phyloP scores from a whole-genome alignment of 352 stramenopile genomes.

The Phytophthora hibernalis region DNA sequence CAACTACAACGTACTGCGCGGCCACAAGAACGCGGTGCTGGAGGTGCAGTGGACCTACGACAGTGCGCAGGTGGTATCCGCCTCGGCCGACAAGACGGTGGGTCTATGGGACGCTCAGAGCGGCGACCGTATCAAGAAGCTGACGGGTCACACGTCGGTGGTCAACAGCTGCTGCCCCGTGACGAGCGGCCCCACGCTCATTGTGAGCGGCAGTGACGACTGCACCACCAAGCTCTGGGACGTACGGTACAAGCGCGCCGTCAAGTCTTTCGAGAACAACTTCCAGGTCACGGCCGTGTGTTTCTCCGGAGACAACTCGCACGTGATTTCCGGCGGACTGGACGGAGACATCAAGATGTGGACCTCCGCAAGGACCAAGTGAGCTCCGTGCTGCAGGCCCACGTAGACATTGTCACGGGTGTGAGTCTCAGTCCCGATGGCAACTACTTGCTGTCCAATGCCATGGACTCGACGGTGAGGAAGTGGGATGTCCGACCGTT shows the following conservation, averaged over 20 bases:
- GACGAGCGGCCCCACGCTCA: slow-evolving; percentile 75
- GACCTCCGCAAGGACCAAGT: slow-evolving; percentile 90
- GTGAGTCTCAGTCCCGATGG: slow-evolving; percentile 94
- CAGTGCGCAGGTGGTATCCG: slow-evolving; percentile 87
- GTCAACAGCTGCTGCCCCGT: slow-evolving; percentile 94
- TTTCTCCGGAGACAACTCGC: slow-evolving; percentile 86
- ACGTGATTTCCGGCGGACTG: slow-evolving; percentile 92
- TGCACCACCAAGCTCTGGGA: slow-evolving; percentile 92
- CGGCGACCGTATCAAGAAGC: slow-evolving; percentile 84
- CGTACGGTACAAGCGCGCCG: slow-evolving; percentile 72
- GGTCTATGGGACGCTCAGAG: slow-evolving; percentile 89
- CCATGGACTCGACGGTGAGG: slow-evolving; percentile 93
- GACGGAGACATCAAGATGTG: slow-evolving; percentile 95
- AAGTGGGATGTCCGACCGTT: slow-evolving; percentile 96
- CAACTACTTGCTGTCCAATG: slow-evolving; percentile 94
- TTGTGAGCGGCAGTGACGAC: slow-evolving; percentile 94
- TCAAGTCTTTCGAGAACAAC: slow-evolving; percentile 87
- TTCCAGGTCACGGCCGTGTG: slow-evolving; percentile 93
- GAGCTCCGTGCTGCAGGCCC: slow-evolving; percentile 88
- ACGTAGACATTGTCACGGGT: slow-evolving; percentile 94
- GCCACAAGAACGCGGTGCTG: slow-evolving; percentile 96
- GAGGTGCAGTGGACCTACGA: slow-evolving; percentile 94
- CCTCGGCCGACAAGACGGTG: slow-evolving; percentile 94
- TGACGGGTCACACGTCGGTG: slow-evolving; percentile 79
- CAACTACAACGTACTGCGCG: slow-evolving; percentile 94